Evolutionary conservation across 495 filamentous ascomycete genomes (phyloP).

Genomic region (Hyphodiscus hymeniophilus): DNA sequence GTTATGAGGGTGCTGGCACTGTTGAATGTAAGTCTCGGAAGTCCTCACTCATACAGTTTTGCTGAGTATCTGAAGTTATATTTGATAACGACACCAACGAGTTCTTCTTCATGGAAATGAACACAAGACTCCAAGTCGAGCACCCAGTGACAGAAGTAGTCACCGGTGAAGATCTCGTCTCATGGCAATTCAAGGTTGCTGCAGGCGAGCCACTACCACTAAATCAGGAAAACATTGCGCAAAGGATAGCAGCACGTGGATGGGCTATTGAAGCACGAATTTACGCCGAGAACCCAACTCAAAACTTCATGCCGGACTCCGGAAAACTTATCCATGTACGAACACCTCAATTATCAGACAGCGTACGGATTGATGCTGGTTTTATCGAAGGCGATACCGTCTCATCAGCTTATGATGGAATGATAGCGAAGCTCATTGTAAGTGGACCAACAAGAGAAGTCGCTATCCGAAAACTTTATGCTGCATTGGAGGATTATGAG

Average conservation of each 20-base stretch:
- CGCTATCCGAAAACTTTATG: conserved; percentile 72
- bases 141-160: conserved; percentile 98
- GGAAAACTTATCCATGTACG: conserved; percentile 78
- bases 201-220: conserved; percentile 81
- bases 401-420: conserved; percentile 93
- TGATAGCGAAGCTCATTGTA: conserved; percentile 99
- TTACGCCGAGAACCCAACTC: conserved; percentile 89
- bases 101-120: conserved; percentile 99
- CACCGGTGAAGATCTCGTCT: conserved; percentile 87
- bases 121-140: conserved; percentile 92
- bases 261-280: conserved; percentile 93
- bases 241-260: conserved; percentile 63
- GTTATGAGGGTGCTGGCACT: conserved; percentile 92
- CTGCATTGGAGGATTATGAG: conserved; percentile 85
- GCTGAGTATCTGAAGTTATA: conserved; percentile 37
- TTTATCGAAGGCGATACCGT: conserved; percentile 88
- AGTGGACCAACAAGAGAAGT: conserved; percentile 66
- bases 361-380: conserved; percentile 84
- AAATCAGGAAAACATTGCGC: conserved; percentile 74
- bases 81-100: conserved; percentile 90
- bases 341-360: conserved; percentile 57
- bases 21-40: conserved; percentile 56
- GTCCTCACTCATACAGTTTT: not conserved
- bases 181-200: conserved; percentile 93
- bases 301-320: conserved; percentile 88